Conservation (phyloP, 345 rosid genomes). For the Conringia planisiliqua region DNA sequence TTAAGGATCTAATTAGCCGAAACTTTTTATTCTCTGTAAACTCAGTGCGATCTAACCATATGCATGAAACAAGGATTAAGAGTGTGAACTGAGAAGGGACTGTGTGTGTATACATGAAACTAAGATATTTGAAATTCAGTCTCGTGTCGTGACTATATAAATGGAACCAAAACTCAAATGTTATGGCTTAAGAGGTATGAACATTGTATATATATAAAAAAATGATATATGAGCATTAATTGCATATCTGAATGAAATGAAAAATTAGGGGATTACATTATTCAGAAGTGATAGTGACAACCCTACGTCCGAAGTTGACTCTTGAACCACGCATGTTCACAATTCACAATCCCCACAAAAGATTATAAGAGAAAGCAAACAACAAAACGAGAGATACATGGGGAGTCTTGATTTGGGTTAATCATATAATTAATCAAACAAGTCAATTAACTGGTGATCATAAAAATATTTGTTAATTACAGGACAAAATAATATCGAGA, state of each 20-base stretch:
- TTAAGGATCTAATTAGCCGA: background rate
- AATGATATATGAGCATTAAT: background rate
- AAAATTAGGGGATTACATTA: background rate
- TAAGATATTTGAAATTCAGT: background rate
- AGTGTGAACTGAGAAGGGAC: background rate
- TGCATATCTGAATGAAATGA: slow-evolving; percentile 18
- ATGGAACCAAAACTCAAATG: background rate
- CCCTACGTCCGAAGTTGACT: slow-evolving; percentile 36
- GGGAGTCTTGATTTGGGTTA: slow-evolving; percentile 13
- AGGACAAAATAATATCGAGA: background rate
- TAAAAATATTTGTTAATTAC: background rate
- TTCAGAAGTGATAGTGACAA: slow-evolving; percentile 29
- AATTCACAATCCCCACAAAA: slow-evolving; percentile 32
- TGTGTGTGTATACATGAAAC: background rate
- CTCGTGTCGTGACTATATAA: background rate
- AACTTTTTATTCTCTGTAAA: background rate
- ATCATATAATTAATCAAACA: slow-evolving; percentile 6
- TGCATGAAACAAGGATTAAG: background rate
- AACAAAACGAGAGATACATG: slow-evolving; percentile 20
- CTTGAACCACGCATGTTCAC: slow-evolving; percentile 37
- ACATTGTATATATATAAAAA: background rate
- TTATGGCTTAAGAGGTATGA: slow-evolving; percentile 8
- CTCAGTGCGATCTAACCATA: background rate
- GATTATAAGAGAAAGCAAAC: slow-evolving; percentile 11
- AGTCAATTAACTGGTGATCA: slow-evolving; percentile 8